Base-by-base conservation (phyloP, 1,284 basidiomycete genomes). In the Takashimella tepidaria region DNA sequence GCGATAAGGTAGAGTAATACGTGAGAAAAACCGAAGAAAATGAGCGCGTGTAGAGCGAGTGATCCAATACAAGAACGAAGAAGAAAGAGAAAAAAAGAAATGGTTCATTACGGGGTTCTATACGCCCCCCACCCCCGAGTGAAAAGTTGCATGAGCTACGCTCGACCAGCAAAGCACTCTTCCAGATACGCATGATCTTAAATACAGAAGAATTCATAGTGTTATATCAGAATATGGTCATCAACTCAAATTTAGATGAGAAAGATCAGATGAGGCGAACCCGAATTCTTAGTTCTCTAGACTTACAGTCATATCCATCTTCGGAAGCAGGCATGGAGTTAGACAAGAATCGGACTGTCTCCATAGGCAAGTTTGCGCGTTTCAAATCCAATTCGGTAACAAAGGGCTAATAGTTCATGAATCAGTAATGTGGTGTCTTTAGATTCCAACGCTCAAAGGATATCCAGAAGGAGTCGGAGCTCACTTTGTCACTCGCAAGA, bases 371-470 rank as follows among this genome's bases (percentile, higher is more conserved):
- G 54, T 87, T 82, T n/a, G 92, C 91, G 54, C 92, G 78, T 53
- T 86, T 83, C 68, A 98, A 81, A 72, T 98, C 95, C 40, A 96
- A 79, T 73, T 98, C 93, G 2, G 93, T 97, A 16, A 98, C 86
- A 62, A 45, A 93, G 4, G 88, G 86, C 91, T 93, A 74, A 51
- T 64, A 50, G 31, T 37, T n/a, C n/a, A n/a, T n/a, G n/a, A n/a
- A n/a, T n/a, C n/a, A n/a, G n/a, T n/a, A n/a, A n/a, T n/a, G n/a
- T n/a, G n/a, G n/a, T n/a, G n/a, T n/a, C n/a, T n/a, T n/a, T n/a
- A n/a, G n/a, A n/a, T n/a, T n/a, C n/a, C n/a, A n/a, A n/a, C n/a
- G n/a, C n/a, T n/a, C n/a, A n/a, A n/a, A n/a, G n/a, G n/a, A n/a
- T n/a, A n/a, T n/a, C n/a, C n/a, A n/a, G n/a, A n/a, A 42, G 40